Conservation (phyloP, 106 monocot genomes). For the Phalaenopsis equestris region DNA sequence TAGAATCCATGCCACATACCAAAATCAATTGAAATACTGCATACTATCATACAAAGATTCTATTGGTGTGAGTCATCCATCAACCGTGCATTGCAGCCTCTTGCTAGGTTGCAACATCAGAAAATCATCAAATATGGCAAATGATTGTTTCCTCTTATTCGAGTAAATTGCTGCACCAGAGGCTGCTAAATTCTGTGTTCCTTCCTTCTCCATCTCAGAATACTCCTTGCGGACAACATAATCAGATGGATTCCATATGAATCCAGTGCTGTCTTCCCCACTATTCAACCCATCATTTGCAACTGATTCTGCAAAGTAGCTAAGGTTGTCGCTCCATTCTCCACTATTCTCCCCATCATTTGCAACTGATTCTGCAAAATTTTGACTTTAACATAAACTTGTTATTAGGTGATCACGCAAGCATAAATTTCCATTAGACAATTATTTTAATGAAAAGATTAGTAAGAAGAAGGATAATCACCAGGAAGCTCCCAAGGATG, state of each 20-base stretch:
- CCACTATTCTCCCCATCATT: not conserved
- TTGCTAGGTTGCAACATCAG: not conserved
- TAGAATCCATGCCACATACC: too few species aligned
- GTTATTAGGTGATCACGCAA: too few species aligned
- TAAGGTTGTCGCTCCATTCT: not conserved
- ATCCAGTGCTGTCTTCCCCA: too few species aligned
- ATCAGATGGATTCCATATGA: not conserved
- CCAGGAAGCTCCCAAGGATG: slow-evolving; percentile 19
- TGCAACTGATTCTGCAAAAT: not conserved
- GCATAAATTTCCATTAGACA: too few species aligned
- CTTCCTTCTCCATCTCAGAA: not conserved
- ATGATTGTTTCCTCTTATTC: not conserved
- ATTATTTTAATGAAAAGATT: too few species aligned
- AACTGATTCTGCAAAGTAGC: not conserved
- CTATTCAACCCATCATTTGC: not conserved
- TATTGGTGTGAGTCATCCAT: not conserved
- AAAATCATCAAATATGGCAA: not conserved
- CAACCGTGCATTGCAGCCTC: not conserved
- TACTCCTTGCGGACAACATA: not conserved
- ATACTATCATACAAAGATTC: too few species aligned
- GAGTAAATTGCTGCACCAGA: not conserved
- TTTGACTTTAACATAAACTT: too few species aligned
- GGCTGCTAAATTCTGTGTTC: not conserved
- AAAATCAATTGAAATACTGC: too few species aligned
- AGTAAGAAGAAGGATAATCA: not conserved